phyloP scores from a whole-genome alignment of 139 green algal species.

The Chlorella vulgaris region DNA sequence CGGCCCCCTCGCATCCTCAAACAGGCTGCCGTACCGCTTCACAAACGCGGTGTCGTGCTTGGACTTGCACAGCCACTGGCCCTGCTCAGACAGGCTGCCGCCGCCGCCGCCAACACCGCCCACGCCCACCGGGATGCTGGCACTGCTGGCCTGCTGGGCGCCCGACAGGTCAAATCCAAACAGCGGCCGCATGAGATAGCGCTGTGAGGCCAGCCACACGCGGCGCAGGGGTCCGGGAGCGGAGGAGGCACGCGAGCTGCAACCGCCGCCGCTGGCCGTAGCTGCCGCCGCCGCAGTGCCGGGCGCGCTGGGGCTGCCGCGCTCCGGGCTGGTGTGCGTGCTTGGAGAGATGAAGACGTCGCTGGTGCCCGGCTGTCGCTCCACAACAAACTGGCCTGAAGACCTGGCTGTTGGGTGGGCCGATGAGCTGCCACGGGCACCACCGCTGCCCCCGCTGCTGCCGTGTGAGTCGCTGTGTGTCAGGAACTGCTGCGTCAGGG shows the following conservation, averaged over 20 bases:
- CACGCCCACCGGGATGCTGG: conserved; percentile 10
- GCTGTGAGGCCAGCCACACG: conserved; percentile 1
- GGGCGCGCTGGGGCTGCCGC: neutral
- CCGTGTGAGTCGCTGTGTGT: neutral
- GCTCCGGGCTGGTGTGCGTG: neutral
- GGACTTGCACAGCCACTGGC: conserved; percentile 34
- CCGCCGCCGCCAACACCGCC: neutral
- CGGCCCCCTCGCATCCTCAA: conserved; percentile 42
- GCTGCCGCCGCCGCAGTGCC: no score
- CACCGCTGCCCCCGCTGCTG: neutral
- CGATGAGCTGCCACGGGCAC: no score
- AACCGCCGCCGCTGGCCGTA: no score
- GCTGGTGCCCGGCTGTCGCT: no score
- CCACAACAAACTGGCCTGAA: neutral
- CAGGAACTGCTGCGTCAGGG: conserved; percentile 27
- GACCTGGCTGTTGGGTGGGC: no score
- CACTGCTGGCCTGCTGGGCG: neutral
- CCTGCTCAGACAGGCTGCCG: neutral
- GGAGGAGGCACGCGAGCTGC: neutral
- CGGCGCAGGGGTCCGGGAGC: neutral
- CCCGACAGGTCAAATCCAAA: conserved; percentile 33
- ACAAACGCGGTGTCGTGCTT: conserved; percentile 41
- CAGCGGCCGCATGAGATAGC: conserved; percentile 30
- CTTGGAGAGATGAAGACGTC: neutral
- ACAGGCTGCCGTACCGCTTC: conserved; percentile 44